Evolutionary conservation across 78 protist species (phyloP).

Genomic region (Emiliania huxleyi): DNA sequence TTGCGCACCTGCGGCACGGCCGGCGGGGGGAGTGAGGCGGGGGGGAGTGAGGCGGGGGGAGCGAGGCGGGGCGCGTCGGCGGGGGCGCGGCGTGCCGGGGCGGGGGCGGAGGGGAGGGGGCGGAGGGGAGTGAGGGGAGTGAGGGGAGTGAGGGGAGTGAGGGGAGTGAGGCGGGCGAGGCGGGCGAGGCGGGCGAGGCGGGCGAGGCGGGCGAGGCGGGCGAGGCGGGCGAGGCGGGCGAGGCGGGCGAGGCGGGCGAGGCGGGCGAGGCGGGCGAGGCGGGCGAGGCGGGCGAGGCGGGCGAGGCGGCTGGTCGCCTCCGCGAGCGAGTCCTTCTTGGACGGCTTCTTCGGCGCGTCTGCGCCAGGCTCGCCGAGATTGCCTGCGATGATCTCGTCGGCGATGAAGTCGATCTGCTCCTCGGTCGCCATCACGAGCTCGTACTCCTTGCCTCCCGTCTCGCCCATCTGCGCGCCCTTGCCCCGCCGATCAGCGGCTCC

Average conservation of each 20-base stretch:
- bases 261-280: too few relatives aligned
- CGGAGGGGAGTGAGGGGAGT: too few relatives aligned
- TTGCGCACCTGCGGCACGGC: constrained; percentile 56
- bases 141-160: too few relatives aligned
- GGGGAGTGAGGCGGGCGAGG: too few relatives aligned
- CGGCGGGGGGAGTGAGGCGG: background rate
- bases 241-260: too few relatives aligned
- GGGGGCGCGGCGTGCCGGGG: background rate
- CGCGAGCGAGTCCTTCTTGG: background rate
- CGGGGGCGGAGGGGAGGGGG: background rate
- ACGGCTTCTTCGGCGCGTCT: background rate
- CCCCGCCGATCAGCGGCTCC: constrained; percentile 39
- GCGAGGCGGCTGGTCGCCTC: too few relatives aligned
- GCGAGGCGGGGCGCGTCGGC: background rate
- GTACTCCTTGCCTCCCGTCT: constrained; percentile 22
- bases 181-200: too few relatives aligned
- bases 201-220: too few relatives aligned
- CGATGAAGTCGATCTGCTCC: constrained; percentile 78
- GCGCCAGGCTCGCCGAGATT: background rate
- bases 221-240: too few relatives aligned
- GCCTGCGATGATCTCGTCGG: constrained; percentile 47
- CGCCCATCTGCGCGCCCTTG: constrained; percentile 44
- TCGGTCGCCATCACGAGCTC: constrained; percentile 59
- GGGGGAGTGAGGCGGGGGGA: too few relatives aligned
- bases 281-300: too few relatives aligned